Conservation (phyloP, 2,329 filamentous ascomycete species). For the Annulohypoxylon truncatum region DNA sequence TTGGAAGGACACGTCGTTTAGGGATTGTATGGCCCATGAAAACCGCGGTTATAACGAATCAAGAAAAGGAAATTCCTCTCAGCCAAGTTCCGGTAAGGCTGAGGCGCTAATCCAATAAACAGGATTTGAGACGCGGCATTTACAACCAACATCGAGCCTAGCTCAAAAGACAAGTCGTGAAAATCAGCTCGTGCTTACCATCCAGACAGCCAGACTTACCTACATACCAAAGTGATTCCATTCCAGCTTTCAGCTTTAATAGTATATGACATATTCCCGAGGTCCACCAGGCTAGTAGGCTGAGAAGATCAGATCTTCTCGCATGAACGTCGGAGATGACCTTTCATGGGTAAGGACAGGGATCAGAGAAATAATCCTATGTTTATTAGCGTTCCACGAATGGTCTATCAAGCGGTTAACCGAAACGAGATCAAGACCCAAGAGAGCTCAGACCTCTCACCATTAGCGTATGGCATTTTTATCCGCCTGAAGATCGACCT, state of each 20-base stretch:
- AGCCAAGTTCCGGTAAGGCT: conserved; percentile 24
- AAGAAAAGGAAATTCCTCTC: neutral
- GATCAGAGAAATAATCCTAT: conserved; percentile 22
- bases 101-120: conserved; percentile 10
- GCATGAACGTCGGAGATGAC: conserved; percentile 46
- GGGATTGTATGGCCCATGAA: conserved; percentile 18
- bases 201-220: no score
- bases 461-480: conserved; percentile 9
- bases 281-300: conserved; percentile 26
- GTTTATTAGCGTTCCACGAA: conserved; percentile 19
- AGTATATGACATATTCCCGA: conserved; percentile 24
- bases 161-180: neutral
- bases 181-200: neutral
- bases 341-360: conserved; percentile 33
- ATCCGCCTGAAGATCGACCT: conserved; percentile 31
- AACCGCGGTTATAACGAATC: conserved; percentile 18
- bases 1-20: conserved; percentile 18
- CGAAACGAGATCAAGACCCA: conserved; percentile 24
- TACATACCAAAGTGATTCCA: neutral
- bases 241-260: conserved; percentile 25
- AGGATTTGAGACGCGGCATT: neutral
- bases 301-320: conserved; percentile 40
- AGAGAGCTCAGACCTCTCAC: conserved; percentile 30
- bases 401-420: conserved; percentile 23
- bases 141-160: neutral